These are phyloP conservation scores for Asterionellopsis glacialis DNA, from an alignment of 108 stramenopile genomes.

Conservation along the genomic window DNA sequence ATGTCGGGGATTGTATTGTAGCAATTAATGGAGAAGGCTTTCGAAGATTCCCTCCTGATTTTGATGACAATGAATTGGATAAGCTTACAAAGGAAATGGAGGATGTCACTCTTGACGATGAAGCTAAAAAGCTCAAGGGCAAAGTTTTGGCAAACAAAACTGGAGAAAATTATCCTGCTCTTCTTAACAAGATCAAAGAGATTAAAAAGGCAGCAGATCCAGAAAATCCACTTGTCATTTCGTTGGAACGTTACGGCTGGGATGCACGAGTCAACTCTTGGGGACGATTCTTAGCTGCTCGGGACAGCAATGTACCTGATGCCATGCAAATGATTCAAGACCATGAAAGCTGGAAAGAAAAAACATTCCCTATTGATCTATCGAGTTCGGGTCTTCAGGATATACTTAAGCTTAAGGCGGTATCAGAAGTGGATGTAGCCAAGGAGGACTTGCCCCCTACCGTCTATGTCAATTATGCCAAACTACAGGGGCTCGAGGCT, in stretches of 20 bases:
- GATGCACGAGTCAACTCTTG: conserved; percentile 76
- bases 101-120: conserved; percentile 12
- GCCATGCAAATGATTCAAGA: conserved; percentile 77
- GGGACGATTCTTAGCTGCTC: conserved; percentile 66
- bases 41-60: conserved; percentile 77
- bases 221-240: conserved; percentile 45
- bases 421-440: conserved; percentile 60
- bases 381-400: conserved; percentile 50
- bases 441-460: conserved; percentile 32
- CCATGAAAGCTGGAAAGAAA: conserved; percentile 66
- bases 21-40: conserved; percentile 70
- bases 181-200: conserved; percentile 53
- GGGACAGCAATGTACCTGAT: conserved; percentile 63
- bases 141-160: conserved; percentile 22
- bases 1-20: conserved; percentile 67
- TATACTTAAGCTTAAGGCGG: conserved; percentile 56
- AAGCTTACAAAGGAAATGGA: conserved; percentile 36
- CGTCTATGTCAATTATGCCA: conserved; percentile 79
- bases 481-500: conserved; percentile 43
- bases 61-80: conserved; percentile 44
- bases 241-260: conserved; percentile 71
- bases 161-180: conserved; percentile 33
- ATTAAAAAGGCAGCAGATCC: conserved; percentile 33
- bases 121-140: conserved; percentile 13
- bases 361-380: conserved; percentile 78